Percentiles rank a stretch among this genome's conserved stretches.
phyloP scores from a whole-genome alignment of 2,329 filamentous ascomycete species.

The Neurospora sp. region DNA sequence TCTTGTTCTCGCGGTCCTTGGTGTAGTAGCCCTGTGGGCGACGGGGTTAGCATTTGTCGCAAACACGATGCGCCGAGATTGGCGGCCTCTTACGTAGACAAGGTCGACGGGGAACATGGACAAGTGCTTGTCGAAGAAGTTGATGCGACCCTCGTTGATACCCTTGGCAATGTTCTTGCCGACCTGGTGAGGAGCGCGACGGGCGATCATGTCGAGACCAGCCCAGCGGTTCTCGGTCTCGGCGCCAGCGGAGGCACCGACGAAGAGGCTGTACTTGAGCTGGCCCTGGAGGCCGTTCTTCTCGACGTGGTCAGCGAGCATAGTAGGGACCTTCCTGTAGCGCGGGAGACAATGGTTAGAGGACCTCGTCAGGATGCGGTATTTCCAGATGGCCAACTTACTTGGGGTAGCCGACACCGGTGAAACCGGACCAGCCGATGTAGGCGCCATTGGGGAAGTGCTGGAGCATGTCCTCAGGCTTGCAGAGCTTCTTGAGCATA shows the following conservation, averaged over 20 bases:
- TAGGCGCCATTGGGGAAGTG: constrained; percentile 79
- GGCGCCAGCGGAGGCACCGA: constrained; percentile 79
- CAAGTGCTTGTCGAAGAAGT: constrained; percentile 90
- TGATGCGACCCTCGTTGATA: constrained; percentile 79
- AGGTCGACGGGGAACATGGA: constrained; percentile 87
- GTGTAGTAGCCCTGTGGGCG: constrained; percentile 63
- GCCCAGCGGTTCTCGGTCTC: constrained; percentile 93
- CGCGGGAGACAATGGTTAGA: constrained; percentile 5
- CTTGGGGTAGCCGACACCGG: constrained; percentile 84
- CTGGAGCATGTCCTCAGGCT: constrained; percentile 67
- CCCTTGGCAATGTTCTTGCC: constrained; percentile 85
- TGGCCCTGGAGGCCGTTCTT: constrained; percentile 75
- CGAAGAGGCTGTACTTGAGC: constrained; percentile 78
- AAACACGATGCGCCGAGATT: neutral
- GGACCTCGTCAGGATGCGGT: neutral
- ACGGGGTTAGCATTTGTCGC: constrained; percentile 5
- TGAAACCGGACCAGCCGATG: constrained; percentile 86
- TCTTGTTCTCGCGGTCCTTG: constrained; percentile 61
- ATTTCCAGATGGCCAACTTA: constrained; percentile 21
- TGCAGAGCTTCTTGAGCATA: constrained; percentile 69
- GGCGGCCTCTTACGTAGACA: constrained; percentile 50
- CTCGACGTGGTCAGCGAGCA: constrained; percentile 81
- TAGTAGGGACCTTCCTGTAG: constrained; percentile 69
- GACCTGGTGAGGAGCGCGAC: constrained; percentile 76
- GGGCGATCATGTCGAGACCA: constrained; percentile 79